Evolutionary conservation across 495 filamentous ascomycete genomes (phyloP).

Genomic region (Massariosphaeria phaeospora): DNA sequence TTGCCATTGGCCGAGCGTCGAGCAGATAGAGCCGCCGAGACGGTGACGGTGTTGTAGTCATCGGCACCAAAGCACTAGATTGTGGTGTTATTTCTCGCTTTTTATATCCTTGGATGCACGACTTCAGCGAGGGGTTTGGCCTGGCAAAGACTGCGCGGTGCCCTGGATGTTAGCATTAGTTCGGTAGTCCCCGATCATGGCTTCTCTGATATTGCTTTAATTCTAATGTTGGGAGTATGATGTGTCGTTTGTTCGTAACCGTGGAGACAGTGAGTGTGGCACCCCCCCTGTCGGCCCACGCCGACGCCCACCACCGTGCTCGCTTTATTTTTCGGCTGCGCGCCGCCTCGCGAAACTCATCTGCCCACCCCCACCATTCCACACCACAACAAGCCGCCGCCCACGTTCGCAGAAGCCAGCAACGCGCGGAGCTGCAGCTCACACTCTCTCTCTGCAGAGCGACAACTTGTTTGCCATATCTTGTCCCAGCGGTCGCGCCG

Average conservation of each 20-base stretch:
- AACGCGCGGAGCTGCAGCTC: conserved; percentile 12
- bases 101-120: conserved; percentile 27
- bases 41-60: not conserved
- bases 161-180: conserved; percentile 5
- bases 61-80: too few relatives aligned
- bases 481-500: not conserved
- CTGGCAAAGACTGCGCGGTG: not conserved
- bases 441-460: too few relatives aligned
- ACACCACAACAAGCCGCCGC: conserved; percentile 24
- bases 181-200: not conserved
- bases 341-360: conserved; percentile 20
- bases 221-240: too few relatives aligned
- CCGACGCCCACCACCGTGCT: conserved; percentile 9
- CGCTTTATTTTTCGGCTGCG: conserved; percentile 4
- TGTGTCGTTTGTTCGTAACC: too few relatives aligned
- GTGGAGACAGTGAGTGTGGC: too few relatives aligned
- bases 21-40: conserved; percentile 46
- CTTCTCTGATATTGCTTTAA: not conserved
- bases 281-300: not conserved
- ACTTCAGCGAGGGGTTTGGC: not conserved
- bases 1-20: conserved; percentile 75
- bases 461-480: too few relatives aligned
- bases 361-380: too few relatives aligned
- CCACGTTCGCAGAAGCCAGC: not conserved
- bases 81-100: conserved; percentile 1